Conservation (phyloP, 148 eudicot genomes). For the Oxyria digyna region DNA sequence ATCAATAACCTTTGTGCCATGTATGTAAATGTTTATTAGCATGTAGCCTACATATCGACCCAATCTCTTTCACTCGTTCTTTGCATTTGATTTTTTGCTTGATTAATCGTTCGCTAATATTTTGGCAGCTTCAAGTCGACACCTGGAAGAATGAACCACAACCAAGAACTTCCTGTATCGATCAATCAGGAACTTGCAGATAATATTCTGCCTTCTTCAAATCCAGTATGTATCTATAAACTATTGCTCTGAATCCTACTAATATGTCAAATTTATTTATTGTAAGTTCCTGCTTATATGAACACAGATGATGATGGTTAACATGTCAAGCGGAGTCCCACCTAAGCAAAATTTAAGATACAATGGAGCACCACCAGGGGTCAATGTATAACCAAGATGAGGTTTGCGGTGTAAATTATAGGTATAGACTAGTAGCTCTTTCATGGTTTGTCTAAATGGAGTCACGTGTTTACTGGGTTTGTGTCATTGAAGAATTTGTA, state of each 20-base stretch:
- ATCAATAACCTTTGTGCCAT: slow-evolving; percentile 4
- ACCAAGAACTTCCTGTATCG: slow-evolving; percentile 9
- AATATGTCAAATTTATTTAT: not conserved
- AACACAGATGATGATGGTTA: slow-evolving; percentile 2
- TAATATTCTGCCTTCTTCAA: slow-evolving; percentile 4
- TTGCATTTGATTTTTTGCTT: not conserved
- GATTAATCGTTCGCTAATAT: not conserved
- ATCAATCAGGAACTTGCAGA: slow-evolving; percentile 11
- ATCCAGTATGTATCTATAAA: not conserved
- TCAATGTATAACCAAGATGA: not conserved
- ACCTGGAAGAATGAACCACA: slow-evolving; percentile 8
- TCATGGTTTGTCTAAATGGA: slow-evolving; percentile 1
- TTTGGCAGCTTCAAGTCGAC: slow-evolving; percentile 5
- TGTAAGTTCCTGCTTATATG: not conserved
- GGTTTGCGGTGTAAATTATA: not conserved
- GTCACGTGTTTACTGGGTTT: not conserved
- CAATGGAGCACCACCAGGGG: slow-evolving; percentile 5
- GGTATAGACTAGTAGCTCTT: slow-evolving; percentile 7
- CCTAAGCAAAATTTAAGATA: slow-evolving; percentile 4
- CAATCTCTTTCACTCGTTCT: not conserved
- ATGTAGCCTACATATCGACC: not conserved
- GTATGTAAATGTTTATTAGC: not conserved
- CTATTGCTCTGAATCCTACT: not conserved
- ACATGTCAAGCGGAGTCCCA: slow-evolving; percentile 4
- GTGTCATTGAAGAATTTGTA: slow-evolving; percentile 4